Percentiles rank a stretch among this genome's conserved stretches.
phyloP scores from a whole-genome alignment of 2,329 filamentous ascomycete species.

The Xenosphaeropsis pyriputrescens region DNA sequence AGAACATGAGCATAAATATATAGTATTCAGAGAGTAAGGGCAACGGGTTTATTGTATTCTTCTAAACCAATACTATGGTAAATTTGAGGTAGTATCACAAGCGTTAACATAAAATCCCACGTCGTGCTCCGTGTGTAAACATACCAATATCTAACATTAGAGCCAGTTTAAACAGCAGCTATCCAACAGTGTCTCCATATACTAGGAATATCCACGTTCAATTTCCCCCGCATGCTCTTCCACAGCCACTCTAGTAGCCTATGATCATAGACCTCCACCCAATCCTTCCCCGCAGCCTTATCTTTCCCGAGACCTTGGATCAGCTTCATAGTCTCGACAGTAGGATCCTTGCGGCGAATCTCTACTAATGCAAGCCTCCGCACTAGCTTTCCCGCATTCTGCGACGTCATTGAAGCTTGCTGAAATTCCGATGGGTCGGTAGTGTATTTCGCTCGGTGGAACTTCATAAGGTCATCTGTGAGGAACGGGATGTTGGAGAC shows the following conservation, averaged over 20 bases:
- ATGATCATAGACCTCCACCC: conserved; percentile 23
- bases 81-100: too few species aligned
- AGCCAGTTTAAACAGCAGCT: conserved; percentile 1
- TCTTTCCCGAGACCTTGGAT: conserved; percentile 11
- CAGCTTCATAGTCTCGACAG: conserved; percentile 14
- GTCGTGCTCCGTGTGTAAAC: too few species aligned
- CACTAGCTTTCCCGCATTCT: conserved; percentile 6
- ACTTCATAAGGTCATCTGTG: conserved; percentile 8
- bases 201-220: conserved; percentile 9
- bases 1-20: too few species aligned
- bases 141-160: too few species aligned
- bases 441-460: conserved; percentile 8
- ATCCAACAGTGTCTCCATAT: conserved; percentile 5
- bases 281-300: conserved; percentile 13
- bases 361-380: conserved; percentile 21
- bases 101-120: too few species aligned
- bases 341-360: conserved; percentile 13
- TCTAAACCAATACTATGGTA: too few species aligned
- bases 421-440: conserved; percentile 1
- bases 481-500: conserved; percentile 7
- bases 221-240: conserved; percentile 22
- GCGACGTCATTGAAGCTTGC: conserved; percentile 2
- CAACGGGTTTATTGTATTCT: too few species aligned
- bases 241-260: conserved; percentile 23
- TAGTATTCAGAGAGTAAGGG: too few species aligned